A percentile compares a stretch with the other conserved stretches of the same genome.
Evolutionary conservation across 257 asterid genomes (phyloP).

Genomic region (Solanum ossicruentum): DNA sequence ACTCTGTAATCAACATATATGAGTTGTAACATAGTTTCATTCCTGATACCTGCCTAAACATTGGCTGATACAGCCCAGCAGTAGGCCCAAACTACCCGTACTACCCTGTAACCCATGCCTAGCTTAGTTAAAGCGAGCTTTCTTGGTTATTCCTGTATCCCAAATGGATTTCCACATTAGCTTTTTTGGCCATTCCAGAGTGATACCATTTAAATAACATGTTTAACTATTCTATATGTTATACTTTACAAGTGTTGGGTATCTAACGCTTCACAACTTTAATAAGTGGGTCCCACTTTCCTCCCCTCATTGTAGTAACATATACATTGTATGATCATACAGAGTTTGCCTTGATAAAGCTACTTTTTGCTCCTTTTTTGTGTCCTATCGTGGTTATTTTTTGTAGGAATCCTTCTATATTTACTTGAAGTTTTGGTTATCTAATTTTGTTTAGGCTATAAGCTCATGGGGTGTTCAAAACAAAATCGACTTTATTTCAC

Average conservation of each 20-base stretch:
- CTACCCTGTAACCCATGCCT: background rate
- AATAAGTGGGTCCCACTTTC: background rate
- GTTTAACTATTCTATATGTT: background rate
- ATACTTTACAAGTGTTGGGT: background rate
- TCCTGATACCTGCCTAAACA: background rate
- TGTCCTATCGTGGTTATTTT: background rate
- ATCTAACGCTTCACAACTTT: background rate
- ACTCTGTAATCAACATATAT: background rate
- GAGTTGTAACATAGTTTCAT: background rate
- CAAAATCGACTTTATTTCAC: conserved; percentile 70
- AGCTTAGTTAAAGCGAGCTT: background rate
- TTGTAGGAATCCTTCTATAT: background rate
- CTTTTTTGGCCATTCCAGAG: background rate
- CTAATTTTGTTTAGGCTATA: conserved; percentile 36
- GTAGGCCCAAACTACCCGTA: background rate
- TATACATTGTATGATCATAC: background rate
- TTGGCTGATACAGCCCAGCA: background rate
- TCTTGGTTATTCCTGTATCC: background rate
- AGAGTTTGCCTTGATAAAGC: background rate
- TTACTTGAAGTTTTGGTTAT: background rate
- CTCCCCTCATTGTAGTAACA: background rate
- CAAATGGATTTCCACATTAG: background rate
- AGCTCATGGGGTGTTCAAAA: conserved; percentile 80
- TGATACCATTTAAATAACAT: background rate
- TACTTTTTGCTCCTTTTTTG: background rate